These are phyloP conservation scores for Backusella tuberculispora DNA, from an alignment of 192 early-diverging fungal genomes.

Conservation along the genomic window DNA sequence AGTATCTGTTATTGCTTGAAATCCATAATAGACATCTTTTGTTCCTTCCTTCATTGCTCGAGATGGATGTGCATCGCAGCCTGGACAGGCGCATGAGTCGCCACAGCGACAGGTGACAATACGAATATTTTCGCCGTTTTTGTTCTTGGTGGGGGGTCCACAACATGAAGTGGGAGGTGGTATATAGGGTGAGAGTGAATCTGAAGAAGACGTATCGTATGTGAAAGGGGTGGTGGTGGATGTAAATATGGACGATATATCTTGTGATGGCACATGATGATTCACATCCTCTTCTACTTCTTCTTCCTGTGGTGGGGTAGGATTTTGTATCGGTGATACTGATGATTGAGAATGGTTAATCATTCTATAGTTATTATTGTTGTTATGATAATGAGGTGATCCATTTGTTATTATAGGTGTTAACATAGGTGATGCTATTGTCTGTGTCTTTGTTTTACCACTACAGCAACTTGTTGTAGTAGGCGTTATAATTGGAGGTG, in stretches of 20 bases:
- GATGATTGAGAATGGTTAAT: not conserved
- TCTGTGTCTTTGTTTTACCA: not conserved
- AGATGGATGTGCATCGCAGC: conserved; percentile 44
- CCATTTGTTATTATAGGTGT: not conserved
- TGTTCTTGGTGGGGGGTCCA: conserved; percentile 13
- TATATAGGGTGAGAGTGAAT: not conserved
- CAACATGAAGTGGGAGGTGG: conserved; percentile 26
- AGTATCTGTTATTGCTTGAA: not conserved
- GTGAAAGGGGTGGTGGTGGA: too few relatives aligned
- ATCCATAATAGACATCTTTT: conserved; percentile 28
- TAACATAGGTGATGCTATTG: not conserved
- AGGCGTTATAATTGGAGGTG: not conserved
- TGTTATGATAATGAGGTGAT: not conserved
- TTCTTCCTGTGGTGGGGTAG: not conserved
- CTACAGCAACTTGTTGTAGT: not conserved
- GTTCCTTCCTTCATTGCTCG: conserved; percentile 31
- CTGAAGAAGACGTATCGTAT: not conserved
- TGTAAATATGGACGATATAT: not conserved
- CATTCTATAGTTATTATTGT: not conserved
- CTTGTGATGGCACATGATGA: not conserved
- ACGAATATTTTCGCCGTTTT: conserved; percentile 25
- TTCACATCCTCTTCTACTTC: not conserved
- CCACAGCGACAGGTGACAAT: conserved; percentile 48
- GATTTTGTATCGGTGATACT: not conserved
- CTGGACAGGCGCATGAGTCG: conserved; percentile 41